phyloP scores from a whole-genome alignment of 1,139 yeast genomes.

The Saccharomyces hybrid region DNA sequence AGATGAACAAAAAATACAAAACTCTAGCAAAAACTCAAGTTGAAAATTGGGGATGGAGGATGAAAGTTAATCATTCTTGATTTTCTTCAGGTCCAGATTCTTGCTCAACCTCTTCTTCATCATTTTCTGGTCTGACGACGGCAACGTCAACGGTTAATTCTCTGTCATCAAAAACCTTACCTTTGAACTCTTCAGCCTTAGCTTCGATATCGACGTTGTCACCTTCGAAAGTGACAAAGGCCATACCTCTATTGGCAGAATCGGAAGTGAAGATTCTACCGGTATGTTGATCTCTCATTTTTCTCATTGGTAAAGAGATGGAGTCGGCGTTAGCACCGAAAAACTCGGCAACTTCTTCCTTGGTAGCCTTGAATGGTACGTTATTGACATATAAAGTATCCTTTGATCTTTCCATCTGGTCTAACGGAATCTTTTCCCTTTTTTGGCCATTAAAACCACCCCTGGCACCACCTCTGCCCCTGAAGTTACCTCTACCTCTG shows the following conservation, averaged over 20 bases:
- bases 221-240: constrained; percentile 26
- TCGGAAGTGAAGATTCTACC: constrained; percentile 23
- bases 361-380: constrained; percentile 29
- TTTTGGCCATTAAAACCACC: constrained; percentile 2
- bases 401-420: constrained; percentile 30
- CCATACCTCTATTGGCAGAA: constrained; percentile 31
- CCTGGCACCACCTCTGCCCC: too few species aligned
- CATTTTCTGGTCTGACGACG: constrained; percentile 24
- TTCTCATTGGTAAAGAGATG: constrained; percentile 30
- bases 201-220: constrained; percentile 18
- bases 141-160: constrained; percentile 7
- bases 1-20: neutral
- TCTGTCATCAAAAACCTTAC: constrained; percentile 27
- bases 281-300: constrained; percentile 26
- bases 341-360: constrained; percentile 27
- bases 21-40: neutral
- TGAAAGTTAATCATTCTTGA: constrained; percentile 1
- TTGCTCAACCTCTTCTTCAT: constrained; percentile 8
- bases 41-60: neutral
- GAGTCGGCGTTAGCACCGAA: constrained; percentile 26
- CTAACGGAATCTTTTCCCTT: constrained; percentile 25
- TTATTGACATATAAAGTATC: constrained; percentile 31
- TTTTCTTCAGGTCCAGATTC: constrained; percentile 7
- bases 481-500: too few species aligned
- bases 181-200: constrained; percentile 27